Conservation (phyloP, 129 eudicot species). For the Centrapalus pauciflorus region DNA sequence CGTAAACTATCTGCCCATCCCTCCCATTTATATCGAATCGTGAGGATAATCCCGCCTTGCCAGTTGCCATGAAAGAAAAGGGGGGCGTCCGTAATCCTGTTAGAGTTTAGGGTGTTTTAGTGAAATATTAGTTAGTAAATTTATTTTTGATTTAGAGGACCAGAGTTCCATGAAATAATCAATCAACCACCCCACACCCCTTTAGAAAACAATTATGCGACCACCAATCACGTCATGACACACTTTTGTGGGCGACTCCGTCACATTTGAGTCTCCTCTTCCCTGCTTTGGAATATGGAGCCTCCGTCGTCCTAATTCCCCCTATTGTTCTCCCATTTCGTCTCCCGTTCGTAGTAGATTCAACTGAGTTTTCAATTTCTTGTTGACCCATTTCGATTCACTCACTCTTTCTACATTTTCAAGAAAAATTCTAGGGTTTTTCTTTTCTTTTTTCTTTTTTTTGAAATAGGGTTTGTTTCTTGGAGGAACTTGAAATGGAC, state of each 20-base stretch:
- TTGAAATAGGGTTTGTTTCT: background rate
- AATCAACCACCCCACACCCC: background rate
- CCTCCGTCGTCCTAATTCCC: background rate
- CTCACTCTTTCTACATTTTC: background rate
- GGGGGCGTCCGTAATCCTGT: background rate
- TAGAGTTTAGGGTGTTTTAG: background rate
- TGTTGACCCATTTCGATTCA: conserved; percentile 4
- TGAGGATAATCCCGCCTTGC: no score
- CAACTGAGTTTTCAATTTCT: background rate
- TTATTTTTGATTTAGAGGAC: no score
- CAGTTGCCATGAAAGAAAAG: no score
- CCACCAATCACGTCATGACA: conserved; percentile 13
- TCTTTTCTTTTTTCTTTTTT: no score
- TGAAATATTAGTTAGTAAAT: background rate
- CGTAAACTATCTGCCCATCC: no score
- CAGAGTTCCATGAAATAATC: background rate
- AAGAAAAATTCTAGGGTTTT: background rate
- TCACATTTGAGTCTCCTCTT: conserved; percentile 11
- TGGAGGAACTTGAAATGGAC: conserved; percentile 36
- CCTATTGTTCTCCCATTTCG: background rate
- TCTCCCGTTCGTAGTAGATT: background rate
- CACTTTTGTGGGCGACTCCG: conserved; percentile 19
- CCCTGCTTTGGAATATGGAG: conserved; percentile 7
- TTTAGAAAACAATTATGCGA: background rate
- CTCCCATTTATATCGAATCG: no score